These are phyloP conservation scores for Myrica gale DNA, from an alignment of 306 rosid species.

Conservation along the genomic window DNA sequence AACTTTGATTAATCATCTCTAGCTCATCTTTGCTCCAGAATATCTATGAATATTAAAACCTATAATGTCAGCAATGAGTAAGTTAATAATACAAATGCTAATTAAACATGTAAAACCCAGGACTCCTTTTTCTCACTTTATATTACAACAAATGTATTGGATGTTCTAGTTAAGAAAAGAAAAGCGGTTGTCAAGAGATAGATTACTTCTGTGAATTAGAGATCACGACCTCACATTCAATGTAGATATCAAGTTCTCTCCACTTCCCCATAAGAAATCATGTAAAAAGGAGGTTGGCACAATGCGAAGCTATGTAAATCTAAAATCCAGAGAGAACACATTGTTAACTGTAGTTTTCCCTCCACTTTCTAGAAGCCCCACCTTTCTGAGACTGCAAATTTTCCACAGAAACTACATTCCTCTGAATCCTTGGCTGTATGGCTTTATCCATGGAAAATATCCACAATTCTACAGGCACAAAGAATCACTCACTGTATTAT, in stretches of 20 bases:
- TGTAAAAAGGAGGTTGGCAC: neutral
- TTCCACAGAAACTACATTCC: neutral
- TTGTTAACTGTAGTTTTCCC: neutral
- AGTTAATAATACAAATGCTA: slow-evolving; percentile 14
- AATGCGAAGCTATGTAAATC: neutral
- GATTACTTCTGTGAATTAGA: neutral
- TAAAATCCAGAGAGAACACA: neutral
- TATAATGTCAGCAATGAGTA: neutral
- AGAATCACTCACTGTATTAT: slow-evolving; percentile 54
- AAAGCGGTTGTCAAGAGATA: slow-evolving; percentile 3
- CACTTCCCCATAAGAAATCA: neutral
- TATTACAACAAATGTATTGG: neutral
- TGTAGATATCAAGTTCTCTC: neutral
- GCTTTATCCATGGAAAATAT: neutral
- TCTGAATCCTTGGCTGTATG: neutral
- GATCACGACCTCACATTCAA: neutral
- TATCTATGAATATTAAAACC: slow-evolving; percentile 44
- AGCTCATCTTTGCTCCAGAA: slow-evolving; percentile 71
- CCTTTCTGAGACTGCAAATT: neutral
- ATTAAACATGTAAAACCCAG: slow-evolving; percentile 1
- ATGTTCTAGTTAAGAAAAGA: neutral
- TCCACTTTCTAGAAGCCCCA: neutral
- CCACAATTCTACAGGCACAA: neutral
- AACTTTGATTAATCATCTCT: slow-evolving; percentile 66
- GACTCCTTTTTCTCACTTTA: neutral